Percentiles rank a stretch among this genome's conserved stretches.
These are phyloP conservation scores for Calonectria leucothoes DNA, from an alignment of 2,329 filamentous ascomycete species.

Conservation along the genomic window DNA sequence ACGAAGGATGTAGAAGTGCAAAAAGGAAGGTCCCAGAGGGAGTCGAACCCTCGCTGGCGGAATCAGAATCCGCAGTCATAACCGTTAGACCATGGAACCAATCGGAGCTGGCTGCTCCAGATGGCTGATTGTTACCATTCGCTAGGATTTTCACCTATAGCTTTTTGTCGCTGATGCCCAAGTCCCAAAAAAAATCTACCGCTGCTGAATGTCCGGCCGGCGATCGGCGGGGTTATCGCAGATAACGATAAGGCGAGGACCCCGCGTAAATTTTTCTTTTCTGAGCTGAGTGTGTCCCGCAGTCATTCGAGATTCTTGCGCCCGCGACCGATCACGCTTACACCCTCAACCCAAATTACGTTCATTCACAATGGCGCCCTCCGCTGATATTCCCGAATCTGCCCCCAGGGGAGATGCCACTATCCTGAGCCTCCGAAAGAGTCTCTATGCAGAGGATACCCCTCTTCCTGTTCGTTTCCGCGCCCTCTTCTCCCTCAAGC, in stretches of 20 bases:
- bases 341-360: constrained; percentile 14
- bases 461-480: constrained; percentile 92
- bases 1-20: neutral
- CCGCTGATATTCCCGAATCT: constrained; percentile 35
- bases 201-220: constrained; percentile 3
- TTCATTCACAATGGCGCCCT: constrained; percentile 40
- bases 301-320: constrained; percentile 20
- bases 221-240: constrained; percentile 29
- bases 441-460: constrained; percentile 82
- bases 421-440: constrained; percentile 75
- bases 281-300: constrained; percentile 27
- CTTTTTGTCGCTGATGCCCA: neutral
- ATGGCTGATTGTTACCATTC: constrained; percentile 19
- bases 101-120: constrained; percentile 41
- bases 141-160: constrained; percentile 6
- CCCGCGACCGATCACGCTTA: constrained; percentile 23
- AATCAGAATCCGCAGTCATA: constrained; percentile 53
- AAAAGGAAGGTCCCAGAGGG: constrained; percentile 47
- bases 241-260: constrained; percentile 44
- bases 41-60: constrained; percentile 53
- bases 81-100: constrained; percentile 52
- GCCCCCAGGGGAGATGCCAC: constrained; percentile 52
- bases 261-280: constrained; percentile 52
- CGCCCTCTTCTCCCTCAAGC: constrained; percentile 97
- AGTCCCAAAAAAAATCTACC: constrained; percentile 5